These are phyloP conservation scores for Solanum paucissectum DNA, from an alignment of 257 asterid species.

Conservation along the genomic window DNA sequence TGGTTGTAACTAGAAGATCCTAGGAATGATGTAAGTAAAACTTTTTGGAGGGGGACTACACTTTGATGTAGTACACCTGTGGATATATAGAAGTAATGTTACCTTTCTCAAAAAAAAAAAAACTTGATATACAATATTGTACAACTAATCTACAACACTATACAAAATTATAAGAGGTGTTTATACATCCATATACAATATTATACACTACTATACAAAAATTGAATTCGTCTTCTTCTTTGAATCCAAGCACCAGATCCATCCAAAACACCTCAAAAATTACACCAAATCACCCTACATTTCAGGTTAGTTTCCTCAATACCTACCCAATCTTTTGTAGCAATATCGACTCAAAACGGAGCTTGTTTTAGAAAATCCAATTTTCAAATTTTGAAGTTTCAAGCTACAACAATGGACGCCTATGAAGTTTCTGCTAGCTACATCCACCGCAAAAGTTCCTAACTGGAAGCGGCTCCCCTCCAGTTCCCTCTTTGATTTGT, in stretches of 20 bases:
- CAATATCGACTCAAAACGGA: neutral
- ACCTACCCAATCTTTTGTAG: neutral
- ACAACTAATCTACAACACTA: neutral
- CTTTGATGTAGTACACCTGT: too few relatives aligned
- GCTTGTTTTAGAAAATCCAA: neutral
- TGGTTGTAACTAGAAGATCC: too few relatives aligned
- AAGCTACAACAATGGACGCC: neutral
- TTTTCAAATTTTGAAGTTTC: neutral
- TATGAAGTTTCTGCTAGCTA: neutral
- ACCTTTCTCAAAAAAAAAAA: too few relatives aligned
- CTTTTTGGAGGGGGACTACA: too few relatives aligned
- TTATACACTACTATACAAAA: neutral
- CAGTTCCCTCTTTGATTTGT: neutral
- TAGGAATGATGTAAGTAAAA: too few relatives aligned
- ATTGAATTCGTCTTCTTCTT: neutral
- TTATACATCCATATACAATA: neutral
- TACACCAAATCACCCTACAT: neutral
- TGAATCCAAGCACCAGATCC: neutral
- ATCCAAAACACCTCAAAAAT: neutral
- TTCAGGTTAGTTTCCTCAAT: neutral
- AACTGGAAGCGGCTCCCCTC: neutral
- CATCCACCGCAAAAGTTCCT: neutral
- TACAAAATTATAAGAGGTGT: neutral
- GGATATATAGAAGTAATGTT: too few relatives aligned
- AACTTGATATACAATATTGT: neutral